Conservation (phyloP, 139 green algal species). For the Ettlia oleoabundans region DNA sequence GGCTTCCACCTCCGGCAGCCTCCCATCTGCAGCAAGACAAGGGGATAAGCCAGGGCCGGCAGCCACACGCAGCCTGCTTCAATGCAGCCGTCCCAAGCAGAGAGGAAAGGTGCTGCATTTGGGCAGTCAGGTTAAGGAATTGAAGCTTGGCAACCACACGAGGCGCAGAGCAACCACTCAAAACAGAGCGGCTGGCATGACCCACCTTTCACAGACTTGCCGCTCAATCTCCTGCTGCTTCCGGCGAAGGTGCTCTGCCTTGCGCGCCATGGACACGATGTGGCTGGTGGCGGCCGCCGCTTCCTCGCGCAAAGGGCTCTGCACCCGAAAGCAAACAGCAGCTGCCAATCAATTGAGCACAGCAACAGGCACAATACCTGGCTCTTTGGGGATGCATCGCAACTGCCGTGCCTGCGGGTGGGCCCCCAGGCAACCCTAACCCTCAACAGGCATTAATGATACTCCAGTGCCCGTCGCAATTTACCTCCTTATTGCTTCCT, state of each 20-base stretch:
- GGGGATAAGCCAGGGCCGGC: not conserved
- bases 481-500: slow-evolving; percentile 23
- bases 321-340: too few relatives aligned
- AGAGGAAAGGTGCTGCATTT: too few relatives aligned
- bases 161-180: not conserved
- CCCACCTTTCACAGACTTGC: slow-evolving; percentile 33
- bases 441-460: not conserved
- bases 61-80: too few relatives aligned
- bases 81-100: not conserved
- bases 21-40: slow-evolving; percentile 16
- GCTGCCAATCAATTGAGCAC: too few relatives aligned
- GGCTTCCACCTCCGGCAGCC: not conserved
- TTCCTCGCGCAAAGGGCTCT: slow-evolving; percentile 20
- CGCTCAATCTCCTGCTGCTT: slow-evolving; percentile 52
- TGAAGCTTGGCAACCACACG: too few relatives aligned
- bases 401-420: too few relatives aligned
- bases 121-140: too few relatives aligned
- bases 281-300: slow-evolving; percentile 12
- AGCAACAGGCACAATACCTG: not conserved
- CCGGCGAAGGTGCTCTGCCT: slow-evolving; percentile 35
- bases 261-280: slow-evolving; percentile 27
- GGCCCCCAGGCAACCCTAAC: too few relatives aligned
- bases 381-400: not conserved
- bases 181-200: not conserved
- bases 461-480: not conserved